These are phyloP conservation scores for Candida krabiensis DNA, from an alignment of 805 yeast genomes.

Conservation along the genomic window DNA sequence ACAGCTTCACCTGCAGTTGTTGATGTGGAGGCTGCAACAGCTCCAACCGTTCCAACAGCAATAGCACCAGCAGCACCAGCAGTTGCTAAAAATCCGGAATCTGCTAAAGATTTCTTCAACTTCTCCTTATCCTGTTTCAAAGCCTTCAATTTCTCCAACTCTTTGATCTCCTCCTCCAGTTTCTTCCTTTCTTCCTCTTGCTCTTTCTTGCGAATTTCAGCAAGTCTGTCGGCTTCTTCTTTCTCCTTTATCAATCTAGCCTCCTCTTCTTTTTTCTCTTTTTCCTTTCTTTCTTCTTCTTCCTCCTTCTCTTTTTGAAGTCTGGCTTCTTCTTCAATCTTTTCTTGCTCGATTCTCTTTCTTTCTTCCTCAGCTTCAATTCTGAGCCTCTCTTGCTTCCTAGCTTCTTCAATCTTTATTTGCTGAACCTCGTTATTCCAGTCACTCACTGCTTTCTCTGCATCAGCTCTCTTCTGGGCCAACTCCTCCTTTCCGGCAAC, in stretches of 20 bases:
- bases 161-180: conserved; percentile 40
- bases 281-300: conserved; percentile 24
- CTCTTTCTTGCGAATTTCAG: conserved; percentile 16
- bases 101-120: conserved; percentile 28
- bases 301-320: conserved; percentile 30
- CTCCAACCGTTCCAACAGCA: conserved; percentile 17
- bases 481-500: conserved; percentile 39
- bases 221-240: conserved; percentile 19
- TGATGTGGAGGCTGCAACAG: conserved; percentile 24
- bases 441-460: conserved; percentile 37
- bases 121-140: conserved; percentile 41
- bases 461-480: conserved; percentile 37
- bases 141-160: conserved; percentile 39
- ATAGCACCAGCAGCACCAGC: conserved; percentile 35
- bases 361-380: conserved; percentile 40
- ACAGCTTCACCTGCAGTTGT: conserved; percentile 31
- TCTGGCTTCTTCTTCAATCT: conserved; percentile 35
- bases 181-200: conserved; percentile 32
- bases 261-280: conserved; percentile 19
- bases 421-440: conserved; percentile 49
- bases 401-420: conserved; percentile 44
- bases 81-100: conserved; percentile 15
- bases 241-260: conserved; percentile 25
- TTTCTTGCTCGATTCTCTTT: conserved; percentile 42
- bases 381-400: conserved; percentile 45